Conservation (phyloP, 139 green algal genomes). For the Tetraselmis chui region DNA sequence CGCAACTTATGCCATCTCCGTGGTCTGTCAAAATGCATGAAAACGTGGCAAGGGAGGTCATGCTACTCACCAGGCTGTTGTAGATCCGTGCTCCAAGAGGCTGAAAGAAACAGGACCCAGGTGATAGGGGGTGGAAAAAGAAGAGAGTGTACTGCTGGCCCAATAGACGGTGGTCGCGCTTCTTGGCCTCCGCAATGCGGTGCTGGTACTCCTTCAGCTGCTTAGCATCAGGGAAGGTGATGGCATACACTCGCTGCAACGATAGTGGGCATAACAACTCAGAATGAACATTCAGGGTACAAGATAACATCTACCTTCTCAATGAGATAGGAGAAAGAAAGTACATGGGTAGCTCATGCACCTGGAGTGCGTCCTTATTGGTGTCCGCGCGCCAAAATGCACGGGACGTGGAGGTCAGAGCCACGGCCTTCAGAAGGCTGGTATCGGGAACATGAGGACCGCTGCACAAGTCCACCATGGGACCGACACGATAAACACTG, state of each 20-base stretch:
- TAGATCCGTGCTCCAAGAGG: constrained; percentile 87
- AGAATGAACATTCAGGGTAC: too few species aligned
- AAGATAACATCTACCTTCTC: too few species aligned
- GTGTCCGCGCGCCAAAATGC: constrained; percentile 88
- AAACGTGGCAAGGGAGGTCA: too few species aligned
- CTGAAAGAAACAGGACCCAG: constrained; percentile 91
- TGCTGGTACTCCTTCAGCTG: constrained; percentile 93
- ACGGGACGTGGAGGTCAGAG: constrained; percentile 59
- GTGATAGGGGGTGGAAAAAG: constrained; percentile 90
- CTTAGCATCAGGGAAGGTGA: constrained; percentile 92
- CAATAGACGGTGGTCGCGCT: constrained; percentile 91
- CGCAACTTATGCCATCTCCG: too few species aligned
- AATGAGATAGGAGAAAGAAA: not conserved
- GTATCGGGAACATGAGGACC: constrained; percentile 93
- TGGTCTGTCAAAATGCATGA: too few species aligned
- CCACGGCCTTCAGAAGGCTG: constrained; percentile 69
- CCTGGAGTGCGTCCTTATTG: constrained; percentile 60
- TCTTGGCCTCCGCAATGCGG: constrained; percentile 93
- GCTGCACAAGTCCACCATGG: constrained; percentile 94
- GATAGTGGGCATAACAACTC: too few species aligned
- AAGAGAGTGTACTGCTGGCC: constrained; percentile 86
- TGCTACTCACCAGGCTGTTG: constrained; percentile 79
- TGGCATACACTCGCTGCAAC: constrained; percentile 90
- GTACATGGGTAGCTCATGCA: not conserved
- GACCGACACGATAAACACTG: constrained; percentile 79